Evolutionary conservation across 192 early-diverging fungal genomes (phyloP).

Genomic region (Phycomyces nitens): DNA sequence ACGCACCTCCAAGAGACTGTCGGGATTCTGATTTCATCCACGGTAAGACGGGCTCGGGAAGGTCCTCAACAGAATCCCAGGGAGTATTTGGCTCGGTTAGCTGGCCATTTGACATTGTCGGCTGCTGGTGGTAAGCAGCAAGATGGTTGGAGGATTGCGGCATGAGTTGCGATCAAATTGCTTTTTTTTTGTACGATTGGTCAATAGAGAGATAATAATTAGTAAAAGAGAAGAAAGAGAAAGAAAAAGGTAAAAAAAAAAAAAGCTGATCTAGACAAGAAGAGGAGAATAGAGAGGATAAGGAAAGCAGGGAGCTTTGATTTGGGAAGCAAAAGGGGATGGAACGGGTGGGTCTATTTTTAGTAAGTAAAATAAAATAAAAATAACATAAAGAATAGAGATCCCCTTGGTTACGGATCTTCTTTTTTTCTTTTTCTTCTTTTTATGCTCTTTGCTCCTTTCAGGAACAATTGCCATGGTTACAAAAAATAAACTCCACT

Average conservation of each 20-base stretch:
- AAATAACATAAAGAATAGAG: constrained; percentile 2
- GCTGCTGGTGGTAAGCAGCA: not conserved
- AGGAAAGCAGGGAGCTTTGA: too few species aligned
- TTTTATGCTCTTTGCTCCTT: not conserved
- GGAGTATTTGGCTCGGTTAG: not conserved
- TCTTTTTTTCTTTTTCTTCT: too few species aligned
- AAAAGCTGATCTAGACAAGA: not conserved
- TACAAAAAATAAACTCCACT: too few species aligned
- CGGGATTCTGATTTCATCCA: constrained; percentile 28
- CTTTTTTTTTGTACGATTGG: not conserved
- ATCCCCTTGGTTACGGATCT: not conserved
- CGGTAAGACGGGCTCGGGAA: constrained; percentile 31
- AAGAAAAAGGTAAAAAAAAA: constrained; percentile 17
- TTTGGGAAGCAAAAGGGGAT: too few species aligned
- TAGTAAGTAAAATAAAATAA: constrained; percentile 1
- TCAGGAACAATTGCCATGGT: too few species aligned
- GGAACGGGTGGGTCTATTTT: not conserved
- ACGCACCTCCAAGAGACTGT: constrained; percentile 11
- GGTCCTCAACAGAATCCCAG: not conserved
- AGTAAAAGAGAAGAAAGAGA: not conserved
- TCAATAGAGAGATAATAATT: not conserved
- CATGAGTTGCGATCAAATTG: not conserved
- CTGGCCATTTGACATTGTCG: not conserved
- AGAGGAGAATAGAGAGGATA: too few species aligned
- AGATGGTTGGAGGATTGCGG: not conserved